Evolutionary conservation across 2,329 filamentous ascomycete genomes (phyloP), one percentile per base, ranked within the genome.

Genomic region (Didymella exigua): DNA sequence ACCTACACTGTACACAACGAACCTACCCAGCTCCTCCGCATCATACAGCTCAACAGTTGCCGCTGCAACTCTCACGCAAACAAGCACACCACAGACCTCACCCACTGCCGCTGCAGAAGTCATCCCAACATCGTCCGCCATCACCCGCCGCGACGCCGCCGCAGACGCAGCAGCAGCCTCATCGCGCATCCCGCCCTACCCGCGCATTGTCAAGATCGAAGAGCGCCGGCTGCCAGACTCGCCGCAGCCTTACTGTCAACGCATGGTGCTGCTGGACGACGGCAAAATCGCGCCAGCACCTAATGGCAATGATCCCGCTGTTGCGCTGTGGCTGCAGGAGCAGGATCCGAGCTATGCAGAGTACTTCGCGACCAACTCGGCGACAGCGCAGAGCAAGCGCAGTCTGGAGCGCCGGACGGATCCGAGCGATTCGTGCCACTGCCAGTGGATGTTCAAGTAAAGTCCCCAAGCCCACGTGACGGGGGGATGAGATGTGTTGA

Each of bases 151-250:
- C 41, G 62, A 68, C 14, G 51, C 58, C 23, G 33, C 49, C 16
- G 49, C 63, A 18, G 61, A 63, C 44, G 61, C 66, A 40, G 56
- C 65, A 37, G 59, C 63, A 7, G 36, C 60, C 8, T 54, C 60
- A 18, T 56, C 48, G 6, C 61, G 67, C 53, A 63, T 70, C 54
- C 66, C 69, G 18, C 65, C 67, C 2, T 83, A 83, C 60, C 85
- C 86, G 1, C 85, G 83, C 45, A 78, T 84, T 23, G 78, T 89
- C 64, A 89, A 89, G 72, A 79, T 89, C 40, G 84, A 87, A 69
- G 86, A 89, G 71, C 83, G 86, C 46, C 82, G 87, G 21, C 68
- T 83, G 16, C 73, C 78, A 7, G 74, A 77, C 37, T 74, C 77
- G 5, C 69, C 77, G 8, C 65, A 77, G 45, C 82, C 86, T 1